A percentile compares a stretch with the other conserved stretches of the same genome.
Conservation (phyloP, 306 rosid species). For the Canavalia ensiformis region DNA sequence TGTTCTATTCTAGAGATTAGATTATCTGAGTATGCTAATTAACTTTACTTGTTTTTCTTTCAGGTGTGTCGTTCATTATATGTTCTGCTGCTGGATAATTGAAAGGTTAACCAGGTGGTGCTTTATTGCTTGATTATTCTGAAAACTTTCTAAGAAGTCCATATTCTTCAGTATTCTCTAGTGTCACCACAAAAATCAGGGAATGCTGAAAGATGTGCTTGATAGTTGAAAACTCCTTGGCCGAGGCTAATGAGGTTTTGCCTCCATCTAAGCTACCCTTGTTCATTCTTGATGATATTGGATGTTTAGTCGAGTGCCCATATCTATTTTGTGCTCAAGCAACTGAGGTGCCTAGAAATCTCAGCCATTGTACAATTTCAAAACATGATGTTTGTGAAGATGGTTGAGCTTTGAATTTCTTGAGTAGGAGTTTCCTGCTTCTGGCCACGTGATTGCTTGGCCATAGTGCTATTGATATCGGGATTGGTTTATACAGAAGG, state of each 20-base stretch:
- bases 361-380: constrained; percentile 54
- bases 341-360: constrained; percentile 51
- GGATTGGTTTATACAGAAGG: constrained; percentile 38
- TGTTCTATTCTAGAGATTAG: not conserved
- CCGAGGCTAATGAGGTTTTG: constrained; percentile 48
- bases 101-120: constrained; percentile 43
- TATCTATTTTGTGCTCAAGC: constrained; percentile 48
- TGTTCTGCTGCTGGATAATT: constrained; percentile 14
- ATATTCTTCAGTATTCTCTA: constrained; percentile 40
- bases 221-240: constrained; percentile 55
- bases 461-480: constrained; percentile 43
- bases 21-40: constrained; percentile 23
- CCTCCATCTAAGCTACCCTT: constrained; percentile 55
- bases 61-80: constrained; percentile 53
- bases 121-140: constrained; percentile 36
- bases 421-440: constrained; percentile 45
- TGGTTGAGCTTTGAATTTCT: constrained; percentile 70
- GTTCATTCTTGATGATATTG: constrained; percentile 59
- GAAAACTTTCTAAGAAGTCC: constrained; percentile 19
- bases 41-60: constrained; percentile 31
- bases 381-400: constrained; percentile 71
- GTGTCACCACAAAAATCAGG: constrained; percentile 60
- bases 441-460: constrained; percentile 13
- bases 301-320: constrained; percentile 54
- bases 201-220: constrained; percentile 99